phyloP scores from a whole-genome alignment of 768 basidiomycete genomes.

The Lanmaoa rubissima region DNA sequence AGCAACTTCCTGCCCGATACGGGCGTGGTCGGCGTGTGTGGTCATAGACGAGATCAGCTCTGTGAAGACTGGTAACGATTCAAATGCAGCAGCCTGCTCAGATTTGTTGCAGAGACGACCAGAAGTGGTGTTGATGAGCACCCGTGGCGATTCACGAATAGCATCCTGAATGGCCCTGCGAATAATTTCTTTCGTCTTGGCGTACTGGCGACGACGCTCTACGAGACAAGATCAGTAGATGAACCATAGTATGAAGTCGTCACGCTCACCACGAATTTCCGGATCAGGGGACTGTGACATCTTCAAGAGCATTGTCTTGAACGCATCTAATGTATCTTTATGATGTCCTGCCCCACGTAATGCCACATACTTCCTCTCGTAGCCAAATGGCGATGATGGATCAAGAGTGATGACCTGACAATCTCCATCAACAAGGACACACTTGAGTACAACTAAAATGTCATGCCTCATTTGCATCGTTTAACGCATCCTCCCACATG shows the following conservation, averaged over 20 bases:
- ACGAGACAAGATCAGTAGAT: not conserved
- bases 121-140: constrained; percentile 1
- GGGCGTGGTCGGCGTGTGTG: no score
- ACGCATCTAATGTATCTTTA: not conserved
- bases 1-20: no score
- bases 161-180: not conserved
- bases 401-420: not conserved
- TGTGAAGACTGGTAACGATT: no score
- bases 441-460: not conserved
- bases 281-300: not conserved
- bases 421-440: not conserved
- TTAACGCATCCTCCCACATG: not conserved
- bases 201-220: not conserved
- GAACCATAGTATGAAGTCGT: no score
- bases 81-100: no score
- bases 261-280: not conserved
- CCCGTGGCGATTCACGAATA: not conserved
- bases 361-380: not conserved
- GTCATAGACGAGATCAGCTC: no score
- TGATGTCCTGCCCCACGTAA: not conserved
- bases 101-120: not conserved
- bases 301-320: not conserved
- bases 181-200: not conserved
- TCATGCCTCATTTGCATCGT: not conserved
- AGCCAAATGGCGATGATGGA: not conserved